Base-by-base conservation (phyloP, 352 stramenopile genomes). In the Phytophthora podocarpi region DNA sequence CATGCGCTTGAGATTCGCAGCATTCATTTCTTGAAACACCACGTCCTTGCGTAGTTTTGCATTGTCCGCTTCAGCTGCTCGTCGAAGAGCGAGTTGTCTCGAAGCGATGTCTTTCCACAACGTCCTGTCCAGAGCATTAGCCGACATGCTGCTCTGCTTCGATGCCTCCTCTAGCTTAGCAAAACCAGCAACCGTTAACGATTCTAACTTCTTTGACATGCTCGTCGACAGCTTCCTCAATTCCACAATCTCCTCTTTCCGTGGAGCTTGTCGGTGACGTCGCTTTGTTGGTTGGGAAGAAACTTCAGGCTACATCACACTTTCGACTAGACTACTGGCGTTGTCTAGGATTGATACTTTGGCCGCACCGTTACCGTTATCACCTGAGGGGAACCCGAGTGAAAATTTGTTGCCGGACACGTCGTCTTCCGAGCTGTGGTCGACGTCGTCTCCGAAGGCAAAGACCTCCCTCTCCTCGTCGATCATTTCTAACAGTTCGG, bases 1-100 rank as follows among this genome's bases (percentile, higher is more conserved):
- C 53, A 70, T 65, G 0, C 60, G 60, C 27, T 70, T 70, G 30
- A 70, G 34, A 20, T 70, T 70, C 16, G 45, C 18, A 0, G 52
- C 45, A 15, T 50, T 26, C 18, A 66, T 64, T 0, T 16, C 39
- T 26, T 70, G 55, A 5, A 8, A 20, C 30, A 21, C 7, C 5
- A 65, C 12, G 4, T 66, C 41, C 1, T 21, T 16, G n/a, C 55
- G 39, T 9, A 70, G 35, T 18, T 34, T 42, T 1, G 12, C 18
- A 32, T 65, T 61, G 1, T 30, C n/a, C 11, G 16, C 27, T 51
- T 65, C 62, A 1, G 55, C 3, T 41, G 13, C 9, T 11, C 39
- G 42, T 5, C 62, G 47, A 21, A 55, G 47, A 5, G 12, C 18
- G 5, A 56, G 34, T 24, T 70, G 55, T 10, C 55, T 45, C 1